Base-by-base conservation (phyloP, 2,329 filamentous ascomycete species). In the Penicillium freii region DNA sequence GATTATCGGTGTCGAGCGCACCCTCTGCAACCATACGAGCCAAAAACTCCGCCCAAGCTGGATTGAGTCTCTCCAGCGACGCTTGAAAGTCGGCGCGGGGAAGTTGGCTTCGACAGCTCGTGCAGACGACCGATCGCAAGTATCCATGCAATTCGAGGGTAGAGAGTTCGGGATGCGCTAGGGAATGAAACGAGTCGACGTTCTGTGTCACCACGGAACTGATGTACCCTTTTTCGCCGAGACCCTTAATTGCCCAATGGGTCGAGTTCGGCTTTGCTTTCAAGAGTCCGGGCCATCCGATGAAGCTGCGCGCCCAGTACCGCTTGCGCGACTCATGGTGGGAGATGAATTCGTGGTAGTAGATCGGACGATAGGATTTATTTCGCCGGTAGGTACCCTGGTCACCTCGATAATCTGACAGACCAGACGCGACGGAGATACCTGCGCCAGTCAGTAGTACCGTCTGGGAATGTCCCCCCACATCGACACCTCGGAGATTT, bases 341-440 rank as follows among this genome's bases (percentile, higher is more conserved):
- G 46, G 82, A 78, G 43, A 91, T 75, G 70, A 97, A 99, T 73
- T 99, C 94, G 73, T 91, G 87, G 74, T 90, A 92, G 78, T 96
- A 99, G 64, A 96, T 95, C 33, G 93, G 94, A 2, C 90, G 86
- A 71, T 96, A 97, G 15, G 85, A 86, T 77, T 90, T 91, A 78
- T 97, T 97, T 69, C 94, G 82, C 43, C 91, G 88, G 72, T 99
- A 99, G 9, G 93, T 97, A 60, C 94, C 94, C 63, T 92, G 90
- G 50, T 84, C 82, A 21, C 94, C 94, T 54, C 94, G 83, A 74
- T 99, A 99, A 76, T 99, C 94, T 31, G 93, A 89, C 33, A 99
- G 82, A 0, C 94, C 94, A 11, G 91, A 96, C 4, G 92, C 90
- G 9, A 97, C 93, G 1, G 91, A 96, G 50, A 99, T 89, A 3